Evolutionary conservation across 208 protist genomes (phyloP).

Genomic region (Acanthamoeba sp.): DNA sequence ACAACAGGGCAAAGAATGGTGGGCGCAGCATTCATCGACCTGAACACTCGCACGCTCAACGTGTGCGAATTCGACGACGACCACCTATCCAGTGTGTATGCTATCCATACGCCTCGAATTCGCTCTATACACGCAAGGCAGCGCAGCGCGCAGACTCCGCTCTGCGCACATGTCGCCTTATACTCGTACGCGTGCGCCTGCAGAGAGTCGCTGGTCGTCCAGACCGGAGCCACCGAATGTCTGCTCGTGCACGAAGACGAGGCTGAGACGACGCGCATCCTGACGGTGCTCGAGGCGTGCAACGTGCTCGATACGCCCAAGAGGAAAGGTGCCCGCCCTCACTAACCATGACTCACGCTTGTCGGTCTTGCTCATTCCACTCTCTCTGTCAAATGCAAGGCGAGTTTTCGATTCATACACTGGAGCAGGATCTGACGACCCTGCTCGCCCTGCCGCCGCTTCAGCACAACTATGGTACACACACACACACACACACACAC

Average conservation of each 20-base stretch:
- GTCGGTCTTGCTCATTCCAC: background rate
- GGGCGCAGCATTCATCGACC: slow-evolving; percentile 87
- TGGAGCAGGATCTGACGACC: slow-evolving; percentile 78
- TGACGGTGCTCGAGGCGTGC: slow-evolving; percentile 41
- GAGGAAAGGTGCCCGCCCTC: slow-evolving; percentile 4
- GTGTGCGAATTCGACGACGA: slow-evolving; percentile 90
- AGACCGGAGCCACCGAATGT: slow-evolving; percentile 88
- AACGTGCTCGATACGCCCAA: slow-evolving; percentile 64
- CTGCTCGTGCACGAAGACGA: slow-evolving; percentile 77
- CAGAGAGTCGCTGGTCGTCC: slow-evolving; percentile 82
- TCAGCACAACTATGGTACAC: slow-evolving; percentile 66
- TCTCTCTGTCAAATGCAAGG: background rate
- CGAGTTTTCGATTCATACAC: background rate
- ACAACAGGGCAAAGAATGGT: slow-evolving; percentile 57
- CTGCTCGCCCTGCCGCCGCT: slow-evolving; percentile 52
- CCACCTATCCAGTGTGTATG: slow-evolving; percentile 87
- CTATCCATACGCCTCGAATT: background rate
- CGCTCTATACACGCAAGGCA: no score
- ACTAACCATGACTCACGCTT: background rate
- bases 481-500: background rate
- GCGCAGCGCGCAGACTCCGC: no score
- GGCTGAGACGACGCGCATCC: slow-evolving; percentile 8
- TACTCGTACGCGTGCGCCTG: background rate
- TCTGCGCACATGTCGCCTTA: no score
- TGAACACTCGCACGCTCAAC: slow-evolving; percentile 79